Base-by-base conservation (phyloP, 2,329 filamentous ascomycete genomes). In the Xylariaceae sp. region DNA sequence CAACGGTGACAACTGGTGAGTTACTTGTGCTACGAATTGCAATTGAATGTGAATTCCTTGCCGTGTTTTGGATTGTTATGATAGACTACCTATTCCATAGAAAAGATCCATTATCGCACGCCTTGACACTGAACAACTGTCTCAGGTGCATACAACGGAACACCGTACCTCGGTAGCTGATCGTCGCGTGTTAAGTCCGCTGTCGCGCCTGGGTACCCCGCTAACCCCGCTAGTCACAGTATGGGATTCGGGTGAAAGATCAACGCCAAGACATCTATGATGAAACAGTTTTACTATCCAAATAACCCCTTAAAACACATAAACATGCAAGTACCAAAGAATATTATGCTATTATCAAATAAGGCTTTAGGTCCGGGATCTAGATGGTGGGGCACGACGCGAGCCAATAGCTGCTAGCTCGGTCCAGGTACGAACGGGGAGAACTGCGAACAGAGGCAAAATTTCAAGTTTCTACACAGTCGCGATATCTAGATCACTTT, bases 371-470 rank as follows among this genome's bases (percentile, higher is more conserved):
- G 23, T 30, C 23, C 23, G 23, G 23, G 23, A 5, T 5, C 23
- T 7, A 17, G 2, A 50, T 70, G 69, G 69, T 71, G 69, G 69
- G 69, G 69, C 62, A 71, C 68, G 69, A 68, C 62, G 70, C 68
- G 56, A 66, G 37, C 37, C 11, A 42, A 42, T 13, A 42, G 37
- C 37, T 42, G 23, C 23, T 42, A 8, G 37, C 37, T 42, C 7
- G 8, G 23, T 30, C 4, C 23, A 18, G 23, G 23, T 30, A 30
- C 23, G 23, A 42, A 42, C 37, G 11, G 37, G 11, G 37, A 42
- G 11, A 42, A 42, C 37, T 42, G 37, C 37, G 9, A 10, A 42
- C 37, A 13, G 11, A 42, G 37, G 51, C 57, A 64, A 64, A 64
- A 61, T 58, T 63, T 63, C 52, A 51, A n/a, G 54, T 56, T 34